Conservation (phyloP, 495 filamentous ascomycete species). For the Patellaria atrata region DNA sequence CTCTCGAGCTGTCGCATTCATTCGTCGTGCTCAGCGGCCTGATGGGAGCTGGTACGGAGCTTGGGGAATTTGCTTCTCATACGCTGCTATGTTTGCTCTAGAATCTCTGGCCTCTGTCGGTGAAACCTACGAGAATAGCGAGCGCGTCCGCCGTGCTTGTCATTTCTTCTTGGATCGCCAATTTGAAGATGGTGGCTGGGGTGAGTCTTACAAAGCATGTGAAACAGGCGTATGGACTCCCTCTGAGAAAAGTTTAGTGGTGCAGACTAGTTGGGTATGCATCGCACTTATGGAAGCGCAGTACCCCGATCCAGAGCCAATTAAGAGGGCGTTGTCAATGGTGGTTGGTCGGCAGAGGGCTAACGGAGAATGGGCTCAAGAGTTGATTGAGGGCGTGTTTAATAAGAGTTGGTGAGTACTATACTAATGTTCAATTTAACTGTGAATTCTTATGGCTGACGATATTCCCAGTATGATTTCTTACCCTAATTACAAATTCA, state of each 20-base stretch:
- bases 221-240: constrained; percentile 48
- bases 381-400: constrained; percentile 94
- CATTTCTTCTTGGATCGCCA: constrained; percentile 75
- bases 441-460: constrained; percentile 11
- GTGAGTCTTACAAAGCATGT: constrained; percentile 77
- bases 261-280: constrained; percentile 84
- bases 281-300: constrained; percentile 73
- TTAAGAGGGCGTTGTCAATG: constrained; percentile 62
- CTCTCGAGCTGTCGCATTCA: constrained; percentile 56
- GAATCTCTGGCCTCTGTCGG: constrained; percentile 71
- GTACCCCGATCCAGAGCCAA: constrained; percentile 59
- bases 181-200: constrained; percentile 85
- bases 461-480: constrained; percentile 66
- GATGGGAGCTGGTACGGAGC: constrained; percentile 93
- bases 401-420: constrained; percentile 78
- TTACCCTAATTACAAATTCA: constrained; percentile 98
- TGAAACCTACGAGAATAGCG: constrained; percentile 64
- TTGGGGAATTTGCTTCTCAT: constrained; percentile 97
- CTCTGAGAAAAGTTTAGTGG: constrained; percentile 60
- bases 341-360: constrained; percentile 71
- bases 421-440: constrained; percentile 1
- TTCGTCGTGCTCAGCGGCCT: constrained; percentile 59
- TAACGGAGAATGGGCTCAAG: constrained; percentile 91
- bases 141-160: constrained; percentile 56
- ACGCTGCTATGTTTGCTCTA: constrained; percentile 88